Percentiles rank a stretch among this genome's conserved stretches.
phyloP scores from a whole-genome alignment of 176 grass and related monocot genomes.

The Tuctoria greenei region DNA sequence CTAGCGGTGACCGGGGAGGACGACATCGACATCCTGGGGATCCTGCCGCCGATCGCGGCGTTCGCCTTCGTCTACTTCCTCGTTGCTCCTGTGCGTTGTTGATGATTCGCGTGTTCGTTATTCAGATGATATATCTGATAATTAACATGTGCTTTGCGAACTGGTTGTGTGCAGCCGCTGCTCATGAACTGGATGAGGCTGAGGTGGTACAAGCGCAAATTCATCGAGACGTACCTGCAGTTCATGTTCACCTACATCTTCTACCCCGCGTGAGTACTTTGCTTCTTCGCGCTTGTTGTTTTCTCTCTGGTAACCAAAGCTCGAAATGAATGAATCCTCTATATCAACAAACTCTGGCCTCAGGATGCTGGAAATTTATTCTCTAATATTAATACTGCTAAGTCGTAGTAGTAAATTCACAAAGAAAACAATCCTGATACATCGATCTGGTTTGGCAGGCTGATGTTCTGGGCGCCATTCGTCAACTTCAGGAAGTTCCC shows the following conservation, averaged over 20 bases:
- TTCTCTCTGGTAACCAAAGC: not conserved
- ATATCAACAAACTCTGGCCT: not conserved
- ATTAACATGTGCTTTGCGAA: not conserved
- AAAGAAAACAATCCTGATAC: not conserved
- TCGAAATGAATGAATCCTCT: not conserved
- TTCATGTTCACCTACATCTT: slow-evolving; percentile 93
- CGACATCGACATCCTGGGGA: slow-evolving; percentile 57
- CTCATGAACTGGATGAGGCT: slow-evolving; percentile 86
- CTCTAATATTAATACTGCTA: not conserved
- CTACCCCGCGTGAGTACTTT: slow-evolving; percentile 66
- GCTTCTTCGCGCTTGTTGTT: not conserved
- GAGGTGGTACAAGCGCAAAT: slow-evolving; percentile 85
- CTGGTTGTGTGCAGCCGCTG: slow-evolving; percentile 59
- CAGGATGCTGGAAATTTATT: not conserved
- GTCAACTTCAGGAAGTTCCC: slow-evolving; percentile 92
- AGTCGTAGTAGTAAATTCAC: not conserved
- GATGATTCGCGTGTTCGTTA: not conserved
- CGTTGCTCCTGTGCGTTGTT: slow-evolving; percentile 58
- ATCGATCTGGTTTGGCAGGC: slow-evolving; percentile 24
- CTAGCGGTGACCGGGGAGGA: slow-evolving; percentile 85
- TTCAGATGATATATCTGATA: not conserved
- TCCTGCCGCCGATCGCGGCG: slow-evolving; percentile 52
- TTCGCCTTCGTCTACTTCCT: slow-evolving; percentile 69
- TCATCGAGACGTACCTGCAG: slow-evolving; percentile 80
- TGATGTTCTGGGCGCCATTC: slow-evolving; percentile 92